phyloP scores from a whole-genome alignment of 495 filamentous ascomycete species.

The Bombardia bombarda region DNA sequence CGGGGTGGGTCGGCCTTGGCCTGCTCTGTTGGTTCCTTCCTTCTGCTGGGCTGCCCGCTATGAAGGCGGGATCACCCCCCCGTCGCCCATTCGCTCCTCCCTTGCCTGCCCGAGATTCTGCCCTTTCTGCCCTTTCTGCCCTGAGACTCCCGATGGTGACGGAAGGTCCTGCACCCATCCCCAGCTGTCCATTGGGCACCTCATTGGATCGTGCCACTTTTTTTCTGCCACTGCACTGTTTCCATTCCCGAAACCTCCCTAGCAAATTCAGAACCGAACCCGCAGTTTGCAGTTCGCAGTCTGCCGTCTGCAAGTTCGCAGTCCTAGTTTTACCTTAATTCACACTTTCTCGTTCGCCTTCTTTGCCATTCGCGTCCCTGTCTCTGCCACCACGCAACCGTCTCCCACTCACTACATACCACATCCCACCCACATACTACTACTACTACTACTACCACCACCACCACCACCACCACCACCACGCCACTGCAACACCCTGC shows the following conservation, averaged over 20 bases:
- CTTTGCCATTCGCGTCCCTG: no score
- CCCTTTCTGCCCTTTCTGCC: conserved; percentile 18
- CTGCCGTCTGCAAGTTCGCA: background rate
- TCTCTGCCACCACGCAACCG: no score
- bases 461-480: no score
- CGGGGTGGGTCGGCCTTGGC: conserved; percentile 8
- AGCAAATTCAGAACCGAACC: background rate
- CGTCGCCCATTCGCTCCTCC: background rate
- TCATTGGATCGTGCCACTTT: background rate
- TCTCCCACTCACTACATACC: no score
- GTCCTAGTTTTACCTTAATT: no score
- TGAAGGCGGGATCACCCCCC: no score
- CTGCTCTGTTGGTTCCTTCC: background rate
- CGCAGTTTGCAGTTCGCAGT: background rate
- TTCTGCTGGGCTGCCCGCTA: background rate
- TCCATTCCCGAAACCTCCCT: conserved; percentile 1
- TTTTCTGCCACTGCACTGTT: background rate
- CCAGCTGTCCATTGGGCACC: background rate
- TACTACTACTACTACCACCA: no score
- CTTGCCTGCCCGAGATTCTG: conserved; percentile 7
- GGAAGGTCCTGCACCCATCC: conserved; percentile 5
- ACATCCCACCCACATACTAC: no score
- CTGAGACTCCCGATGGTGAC: conserved; percentile 21
- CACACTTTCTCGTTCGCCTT: no score
- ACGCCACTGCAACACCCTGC: background rate